Base-by-base conservation (phyloP, 2,329 filamentous ascomycete genomes). In the Penicillium freii region DNA sequence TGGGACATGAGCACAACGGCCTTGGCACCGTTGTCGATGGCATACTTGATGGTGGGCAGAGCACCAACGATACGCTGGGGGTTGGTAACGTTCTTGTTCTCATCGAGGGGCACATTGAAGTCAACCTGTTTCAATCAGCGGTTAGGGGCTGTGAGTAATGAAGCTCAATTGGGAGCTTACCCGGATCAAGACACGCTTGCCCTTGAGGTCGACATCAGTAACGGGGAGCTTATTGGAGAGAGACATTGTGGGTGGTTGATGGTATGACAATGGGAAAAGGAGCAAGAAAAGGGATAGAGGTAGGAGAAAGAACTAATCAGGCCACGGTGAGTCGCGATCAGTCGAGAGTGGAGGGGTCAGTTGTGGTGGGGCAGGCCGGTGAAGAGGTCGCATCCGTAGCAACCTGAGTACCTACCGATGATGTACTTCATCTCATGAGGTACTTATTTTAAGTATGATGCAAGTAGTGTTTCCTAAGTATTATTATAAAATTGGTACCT, bases 51-150 rank as follows among this genome's bases (percentile, higher is more conserved):
- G 71, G 92, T 96, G 71, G 92, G 92, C 64, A 96, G 81, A 71
- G 94, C 94, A 73, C 94, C 95, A 72, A 91, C 92, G 73, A 99
- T 99, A 78, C 94, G 92, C 83, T 99, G 94, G 80, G 88, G 91
- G 86, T 99, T 99, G 78, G 94, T 97, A 78, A 99, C 86, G 56
- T 95, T 92, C 82, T 92, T 95, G 75, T 94, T 83, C 68, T 82
- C 85, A 75, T 99, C 92, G 73, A 99, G 91, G 64, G 94, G 94
- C 57, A 99, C 95, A 80, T 99, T 99, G 88, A 99, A 99, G 86
- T 99, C 94, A 77, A 99, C 93, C 92, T 96, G 71, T 51, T 42
- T 47, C 36, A 31, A 43, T 64, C 42, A 61, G 58, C 51, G 25
- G 58, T 61, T 58, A 52, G 5, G 1, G 31, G 27, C 21, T 44